A percentile compares a stretch with the other conserved stretches of the same genome.
These are phyloP conservation scores for Lipomyces yamadae DNA, from an alignment of 805 yeast genomes.

Conservation along the genomic window DNA sequence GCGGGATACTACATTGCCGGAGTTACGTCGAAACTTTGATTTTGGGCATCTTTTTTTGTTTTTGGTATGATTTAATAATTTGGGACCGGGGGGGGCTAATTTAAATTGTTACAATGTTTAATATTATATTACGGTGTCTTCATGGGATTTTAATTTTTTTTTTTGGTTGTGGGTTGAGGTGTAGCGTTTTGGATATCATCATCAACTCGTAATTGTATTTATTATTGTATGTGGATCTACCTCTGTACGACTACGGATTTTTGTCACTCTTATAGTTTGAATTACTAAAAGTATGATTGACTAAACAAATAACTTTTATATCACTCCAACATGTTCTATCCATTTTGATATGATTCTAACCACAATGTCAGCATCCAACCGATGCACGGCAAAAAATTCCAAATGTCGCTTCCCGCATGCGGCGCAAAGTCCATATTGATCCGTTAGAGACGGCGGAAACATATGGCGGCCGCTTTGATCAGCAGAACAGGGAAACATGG, in stretches of 20 bases:
- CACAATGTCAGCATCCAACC: conserved; percentile 16
- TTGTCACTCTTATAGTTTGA: background rate
- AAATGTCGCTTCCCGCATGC: conserved; percentile 29
- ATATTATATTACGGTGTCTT: background rate
- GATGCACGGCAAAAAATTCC: conserved; percentile 37
- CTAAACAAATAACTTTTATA: background rate
- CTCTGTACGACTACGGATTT: background rate
- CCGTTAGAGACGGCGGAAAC: background rate
- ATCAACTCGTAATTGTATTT: background rate
- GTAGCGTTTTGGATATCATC: background rate
- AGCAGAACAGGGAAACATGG: conserved; percentile 22
- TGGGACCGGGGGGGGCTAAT: background rate
- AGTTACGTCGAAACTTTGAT: background rate
- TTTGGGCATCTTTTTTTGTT: background rate
- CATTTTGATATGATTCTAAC: conserved; percentile 23
- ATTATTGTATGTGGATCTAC: background rate
- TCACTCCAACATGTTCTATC: conserved; percentile 33
- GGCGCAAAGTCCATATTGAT: conserved; percentile 8
- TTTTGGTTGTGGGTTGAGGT: background rate
- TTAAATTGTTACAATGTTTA: conserved; percentile 1
- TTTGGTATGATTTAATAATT: background rate
- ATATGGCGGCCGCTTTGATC: background rate
- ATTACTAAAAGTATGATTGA: background rate
- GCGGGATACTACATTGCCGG: conserved; percentile 28
- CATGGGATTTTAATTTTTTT: background rate